Evolutionary conservation across 306 rosid genomes (phyloP).

Genomic region (Quercus suber): DNA sequence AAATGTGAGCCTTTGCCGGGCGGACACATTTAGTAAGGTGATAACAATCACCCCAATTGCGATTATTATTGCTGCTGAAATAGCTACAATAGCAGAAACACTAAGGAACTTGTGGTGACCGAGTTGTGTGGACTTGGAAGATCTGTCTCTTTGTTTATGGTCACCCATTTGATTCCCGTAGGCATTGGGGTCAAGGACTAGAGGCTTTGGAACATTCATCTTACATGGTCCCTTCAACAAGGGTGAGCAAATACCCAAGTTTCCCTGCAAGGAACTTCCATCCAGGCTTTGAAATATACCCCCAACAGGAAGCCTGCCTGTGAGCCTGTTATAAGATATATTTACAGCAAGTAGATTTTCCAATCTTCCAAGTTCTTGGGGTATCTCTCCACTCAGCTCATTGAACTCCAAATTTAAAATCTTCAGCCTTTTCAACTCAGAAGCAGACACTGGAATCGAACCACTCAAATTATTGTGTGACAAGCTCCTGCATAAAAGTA

Average conservation of each 20-base stretch:
- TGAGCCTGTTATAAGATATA: conserved; percentile 73
- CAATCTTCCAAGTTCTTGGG: conserved; percentile 77
- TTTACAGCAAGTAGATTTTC: conserved; percentile 81
- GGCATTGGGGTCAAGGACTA: conserved; percentile 84
- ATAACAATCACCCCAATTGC: conserved; percentile 67
- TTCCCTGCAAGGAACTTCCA: conserved; percentile 83
- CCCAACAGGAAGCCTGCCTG: conserved; percentile 80
- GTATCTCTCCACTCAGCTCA: conserved; percentile 84
- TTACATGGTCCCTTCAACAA: conserved; percentile 85
- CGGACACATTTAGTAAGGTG: conserved; percentile 64
- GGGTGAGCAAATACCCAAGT: conserved; percentile 82
- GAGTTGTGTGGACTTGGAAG: conserved; percentile 13
- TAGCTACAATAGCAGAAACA: conserved; percentile 76
- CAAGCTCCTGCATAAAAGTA: conserved; percentile 61
- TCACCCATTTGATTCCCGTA: conserved; percentile 51
- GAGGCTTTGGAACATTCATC: conserved; percentile 86
- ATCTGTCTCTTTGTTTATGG: conserved; percentile 32
- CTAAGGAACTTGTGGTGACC: conserved; percentile 71
- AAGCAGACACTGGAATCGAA: conserved; percentile 63
- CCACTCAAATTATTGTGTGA: conserved; percentile 77
- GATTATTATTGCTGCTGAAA: conserved; percentile 67
- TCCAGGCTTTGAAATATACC: conserved; percentile 71
- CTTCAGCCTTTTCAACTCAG: conserved; percentile 64
- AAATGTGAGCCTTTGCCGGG: conserved; percentile 63
- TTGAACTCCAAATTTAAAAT: conserved; percentile 75